Evolutionary conservation across 1,284 basidiomycete genomes (phyloP), one percentile per base, ranked within the genome.

Genomic region (Lentinula novae-zelandiae): DNA sequence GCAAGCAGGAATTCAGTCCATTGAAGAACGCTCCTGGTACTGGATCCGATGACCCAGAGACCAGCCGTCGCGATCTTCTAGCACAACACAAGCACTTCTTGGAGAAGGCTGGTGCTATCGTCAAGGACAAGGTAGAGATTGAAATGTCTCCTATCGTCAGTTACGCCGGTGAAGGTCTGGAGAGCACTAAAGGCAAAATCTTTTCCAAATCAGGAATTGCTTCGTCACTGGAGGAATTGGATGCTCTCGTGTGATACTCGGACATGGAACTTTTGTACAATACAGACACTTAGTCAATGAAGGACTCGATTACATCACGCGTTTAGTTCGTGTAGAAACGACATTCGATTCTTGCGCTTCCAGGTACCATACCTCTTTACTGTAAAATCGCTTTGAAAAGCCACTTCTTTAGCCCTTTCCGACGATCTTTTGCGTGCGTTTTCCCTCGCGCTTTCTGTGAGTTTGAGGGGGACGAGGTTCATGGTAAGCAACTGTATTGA

Each of bases 11-110:
- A 76, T 99, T 99, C 70, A 95, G 92, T 65, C 96, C 96, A 38
- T 77, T 99, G 70, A 99, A 99, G 82, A 99, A 99, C 69, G 96
- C 96, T 1, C 93, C 95, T 0, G 94, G 94, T 0, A 92, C 94
- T 0, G 91, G 91, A n/a, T 82, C 89, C n/a, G 97, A 99, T 73
- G 89, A 94, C 71, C 92, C 95, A 33, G 87, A 90, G 67, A 98
- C 96, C 33, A 95, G 92, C 68, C 82, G 95, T 52, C 82, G 87
- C 53, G 96, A 99, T 77, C 78, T 99, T 59, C 83, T 98, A 58
- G 83, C 87, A n/a, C 94, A 98, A 76, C 95, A 98, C 71, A 82
- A 76, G 69, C 79, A 93, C 48, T 99, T 94, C 86, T 76, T 99
- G 66, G 82, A 88, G 68, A 75, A 67, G 0, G 91, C 92, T 0